Conservation (phyloP, 2,329 filamentous ascomycete species). For the Chaetomiaceae sp. region DNA sequence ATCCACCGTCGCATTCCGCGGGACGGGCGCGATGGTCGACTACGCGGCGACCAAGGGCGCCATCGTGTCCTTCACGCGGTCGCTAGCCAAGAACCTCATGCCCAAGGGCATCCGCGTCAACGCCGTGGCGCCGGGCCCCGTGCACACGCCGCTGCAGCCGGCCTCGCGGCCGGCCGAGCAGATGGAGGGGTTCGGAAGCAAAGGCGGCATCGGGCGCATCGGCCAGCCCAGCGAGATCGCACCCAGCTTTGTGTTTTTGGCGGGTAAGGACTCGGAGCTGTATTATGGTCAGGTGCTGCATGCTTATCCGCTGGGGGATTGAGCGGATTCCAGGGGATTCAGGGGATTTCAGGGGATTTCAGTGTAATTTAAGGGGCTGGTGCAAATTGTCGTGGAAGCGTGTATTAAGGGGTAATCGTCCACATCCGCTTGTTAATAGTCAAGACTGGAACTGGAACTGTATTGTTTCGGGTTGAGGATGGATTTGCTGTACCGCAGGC, state of each 20-base stretch:
- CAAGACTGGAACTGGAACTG: no score
- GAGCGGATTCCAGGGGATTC: background rate
- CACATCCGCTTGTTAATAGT: no score
- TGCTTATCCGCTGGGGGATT: slow-evolving; percentile 38
- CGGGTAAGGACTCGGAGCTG: slow-evolving; percentile 36
- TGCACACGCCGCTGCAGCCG: slow-evolving; percentile 42
- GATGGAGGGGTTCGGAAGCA: slow-evolving; percentile 41
- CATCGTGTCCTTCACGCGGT: slow-evolving; percentile 51
- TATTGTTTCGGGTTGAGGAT: no score
- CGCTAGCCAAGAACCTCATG: slow-evolving; percentile 48
- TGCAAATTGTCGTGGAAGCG: no score
- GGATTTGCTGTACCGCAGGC: no score
- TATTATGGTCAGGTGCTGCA: slow-evolving; percentile 39
- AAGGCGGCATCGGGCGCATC: slow-evolving; percentile 34
- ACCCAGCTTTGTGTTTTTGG: slow-evolving; percentile 38
- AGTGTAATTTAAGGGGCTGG: no score
- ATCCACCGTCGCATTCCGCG: slow-evolving; percentile 50
- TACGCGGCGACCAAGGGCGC: slow-evolving; percentile 56
- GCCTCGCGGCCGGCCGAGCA: slow-evolving; percentile 39
- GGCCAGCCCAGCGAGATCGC: slow-evolving; percentile 44
- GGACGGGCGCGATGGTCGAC: slow-evolving; percentile 47
- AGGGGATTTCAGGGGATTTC: no score
- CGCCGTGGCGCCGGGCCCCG: slow-evolving; percentile 39
- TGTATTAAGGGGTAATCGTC: no score
- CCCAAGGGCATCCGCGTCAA: slow-evolving; percentile 54